Percentiles rank a stretch among this genome's conserved stretches.
Conservation (phyloP, 1,284 basidiomycete species). For the Papiliotrema terrestris region DNA sequence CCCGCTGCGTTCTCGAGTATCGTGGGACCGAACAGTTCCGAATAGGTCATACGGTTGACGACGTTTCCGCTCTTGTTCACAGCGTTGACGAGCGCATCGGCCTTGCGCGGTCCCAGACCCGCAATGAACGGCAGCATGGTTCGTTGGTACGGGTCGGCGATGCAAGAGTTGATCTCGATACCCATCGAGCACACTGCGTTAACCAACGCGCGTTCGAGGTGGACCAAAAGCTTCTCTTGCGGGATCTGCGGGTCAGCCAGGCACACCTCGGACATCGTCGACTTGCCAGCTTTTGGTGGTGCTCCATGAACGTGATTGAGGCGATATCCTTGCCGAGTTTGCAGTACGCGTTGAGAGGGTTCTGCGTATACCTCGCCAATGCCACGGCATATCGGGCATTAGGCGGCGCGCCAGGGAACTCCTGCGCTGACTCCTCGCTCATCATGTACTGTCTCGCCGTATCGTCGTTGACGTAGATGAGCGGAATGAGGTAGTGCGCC, state of each 20-base stretch:
- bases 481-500: slow-evolving; percentile 55
- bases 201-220: slow-evolving; percentile 83
- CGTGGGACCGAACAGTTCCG: slow-evolving; percentile 68
- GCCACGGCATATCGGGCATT: slow-evolving; percentile 94
- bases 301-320: slow-evolving; percentile 74
- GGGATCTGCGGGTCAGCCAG: slow-evolving; percentile 59
- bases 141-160: slow-evolving; percentile 81
- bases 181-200: slow-evolving; percentile 89
- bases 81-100: slow-evolving; percentile 77
- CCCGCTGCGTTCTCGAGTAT: slow-evolving; percentile 87
- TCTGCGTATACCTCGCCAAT: slow-evolving; percentile 88
- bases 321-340: slow-evolving; percentile 77
- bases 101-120: slow-evolving; percentile 93
- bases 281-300: slow-evolving; percentile 80
- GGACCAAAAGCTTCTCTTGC: slow-evolving; percentile 73
- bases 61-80: slow-evolving; percentile 74
- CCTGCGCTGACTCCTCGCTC: slow-evolving; percentile 76
- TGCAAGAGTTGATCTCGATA: slow-evolving; percentile 91
- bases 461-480: slow-evolving; percentile 85
- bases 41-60: slow-evolving; percentile 80
- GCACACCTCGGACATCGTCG: neutral
- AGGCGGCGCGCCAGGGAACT: slow-evolving; percentile 75
- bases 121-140: slow-evolving; percentile 85
- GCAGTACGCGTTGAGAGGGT: slow-evolving; percentile 88
- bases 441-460: slow-evolving; percentile 93